Evolutionary conservation across 441 rosid species (phyloP), one percentile per base, ranked within the genome.

Genomic region (Brassica balearica): DNA sequence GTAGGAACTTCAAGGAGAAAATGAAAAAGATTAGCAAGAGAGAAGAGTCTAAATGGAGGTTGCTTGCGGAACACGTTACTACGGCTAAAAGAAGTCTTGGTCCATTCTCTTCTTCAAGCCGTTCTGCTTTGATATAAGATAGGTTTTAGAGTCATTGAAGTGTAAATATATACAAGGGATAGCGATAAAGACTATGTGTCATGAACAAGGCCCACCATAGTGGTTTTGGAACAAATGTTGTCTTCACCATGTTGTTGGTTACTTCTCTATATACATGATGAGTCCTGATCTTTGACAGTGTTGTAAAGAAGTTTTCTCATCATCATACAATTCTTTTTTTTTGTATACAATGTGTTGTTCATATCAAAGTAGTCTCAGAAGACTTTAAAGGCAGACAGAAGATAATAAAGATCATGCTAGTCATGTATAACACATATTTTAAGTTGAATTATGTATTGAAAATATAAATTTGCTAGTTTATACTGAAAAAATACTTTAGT

Each of bases 11-110:
- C 68, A 88, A 90, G 84, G 93, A 82, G 43, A 89, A 88, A 81
- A 83, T 88, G 87, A 87, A 55, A 2, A 15, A 86, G 75, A 88
- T 86, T 48, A 82, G 86, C 78, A 91, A 86, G 90, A 94, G 41
- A 34, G 95, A 91, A 38, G 91, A 91, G 71, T 83, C 86, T 0
- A 91, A 80, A 77, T 94, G 96, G 96, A 85, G 82, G 68, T 73
- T 84, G 84, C 83, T 91, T 85, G 97, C 87, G 9, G 86, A 83
- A 76, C 84, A 89, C 81, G 90, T 94, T 68, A 79, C 72, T 22
- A 81, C 87, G 55, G 91, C 93, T 2, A 91, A 80, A 83, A 89
- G 77, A 19, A 84, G 86, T 3, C 59, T 81, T 6, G 87, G 90
- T 6, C 90, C 90, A 11, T 82, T 89, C 78, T 34, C 9, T 34